These are phyloP conservation scores for Trichoderma breve DNA, from an alignment of 2,329 filamentous ascomycete species.

Conservation along the genomic window DNA sequence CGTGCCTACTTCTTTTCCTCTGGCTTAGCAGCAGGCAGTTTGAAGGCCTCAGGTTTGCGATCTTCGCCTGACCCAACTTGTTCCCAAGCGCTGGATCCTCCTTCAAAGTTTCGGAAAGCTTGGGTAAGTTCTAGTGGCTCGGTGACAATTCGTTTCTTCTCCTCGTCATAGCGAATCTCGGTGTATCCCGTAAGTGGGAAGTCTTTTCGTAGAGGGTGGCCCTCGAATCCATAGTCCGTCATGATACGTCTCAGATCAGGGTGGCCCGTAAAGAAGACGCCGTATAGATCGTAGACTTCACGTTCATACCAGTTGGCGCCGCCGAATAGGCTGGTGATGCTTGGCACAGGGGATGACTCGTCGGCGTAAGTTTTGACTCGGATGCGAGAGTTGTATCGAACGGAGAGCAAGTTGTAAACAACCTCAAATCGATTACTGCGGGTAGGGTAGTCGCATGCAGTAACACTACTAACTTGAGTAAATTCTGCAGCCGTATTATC, in stretches of 20 bases:
- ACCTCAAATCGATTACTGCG: conserved; percentile 95
- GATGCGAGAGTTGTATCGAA: conserved; percentile 94
- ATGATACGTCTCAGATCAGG: conserved; percentile 96
- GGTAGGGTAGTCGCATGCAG: conserved; percentile 92
- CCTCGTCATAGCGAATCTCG: conserved; percentile 95
- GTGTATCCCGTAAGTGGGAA: conserved; percentile 98
- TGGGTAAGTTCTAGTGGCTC: conserved; percentile 97
- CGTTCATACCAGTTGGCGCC: conserved; percentile 99
- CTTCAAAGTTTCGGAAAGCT: conserved; percentile 97
- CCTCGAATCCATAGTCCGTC: conserved; percentile 99
- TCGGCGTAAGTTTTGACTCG: conserved; percentile 98
- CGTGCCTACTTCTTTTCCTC: conserved; percentile 74
- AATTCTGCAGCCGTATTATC: conserved; percentile 97
- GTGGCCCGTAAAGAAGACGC: conserved; percentile 93
- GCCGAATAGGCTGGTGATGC: conserved; percentile 80
- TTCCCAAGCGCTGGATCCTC: conserved; percentile 71
- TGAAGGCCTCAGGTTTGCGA: conserved; percentile 82
- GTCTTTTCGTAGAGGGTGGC: conserved; percentile 94
- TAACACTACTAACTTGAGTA: conserved; percentile 89
- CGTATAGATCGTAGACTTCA: conserved; percentile 96
- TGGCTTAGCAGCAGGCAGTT: conserved; percentile 91
- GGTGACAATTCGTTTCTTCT: conserved; percentile 99
- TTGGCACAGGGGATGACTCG: conserved; percentile 89
- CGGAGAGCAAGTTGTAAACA: conserved; percentile 94
- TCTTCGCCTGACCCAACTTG: conserved; percentile 67